phyloP scores from a whole-genome alignment of 305 asterid species.

The Fraxinus sp. region DNA sequence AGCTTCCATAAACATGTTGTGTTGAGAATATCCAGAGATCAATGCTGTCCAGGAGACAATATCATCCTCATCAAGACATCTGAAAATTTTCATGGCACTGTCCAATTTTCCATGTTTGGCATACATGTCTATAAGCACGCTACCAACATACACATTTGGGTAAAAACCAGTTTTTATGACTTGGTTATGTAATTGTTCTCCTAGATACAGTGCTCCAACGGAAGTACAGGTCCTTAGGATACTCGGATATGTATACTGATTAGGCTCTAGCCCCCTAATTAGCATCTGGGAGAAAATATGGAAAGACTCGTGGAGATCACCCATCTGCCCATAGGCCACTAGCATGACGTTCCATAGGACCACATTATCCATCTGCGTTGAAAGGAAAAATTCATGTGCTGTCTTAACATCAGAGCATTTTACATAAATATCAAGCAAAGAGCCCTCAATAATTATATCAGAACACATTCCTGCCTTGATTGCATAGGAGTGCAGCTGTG shows the following conservation, averaged over 20 bases:
- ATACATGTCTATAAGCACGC: slow-evolving; percentile 92
- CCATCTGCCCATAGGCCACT: slow-evolving; percentile 86
- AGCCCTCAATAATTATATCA: slow-evolving; percentile 83
- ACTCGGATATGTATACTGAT: slow-evolving; percentile 88
- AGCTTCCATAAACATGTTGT: slow-evolving; percentile 63
- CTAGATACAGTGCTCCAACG: slow-evolving; percentile 69
- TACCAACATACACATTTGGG: slow-evolving; percentile 72
- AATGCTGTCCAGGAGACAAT: slow-evolving; percentile 86
- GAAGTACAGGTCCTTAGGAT: slow-evolving; percentile 84
- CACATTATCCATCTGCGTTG: slow-evolving; percentile 58
- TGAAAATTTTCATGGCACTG: slow-evolving; percentile 64
- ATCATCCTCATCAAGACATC: slow-evolving; percentile 64
- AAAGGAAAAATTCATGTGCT: slow-evolving; percentile 62
- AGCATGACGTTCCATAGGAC: slow-evolving; percentile 97
- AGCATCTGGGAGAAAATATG: slow-evolving; percentile 58
- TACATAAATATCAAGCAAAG: slow-evolving; percentile 81
- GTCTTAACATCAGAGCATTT: slow-evolving; percentile 73
- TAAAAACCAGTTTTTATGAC: slow-evolving; percentile 72
- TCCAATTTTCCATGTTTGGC: slow-evolving; percentile 69
- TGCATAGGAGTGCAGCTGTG: slow-evolving; percentile 75
- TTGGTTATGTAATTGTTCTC: slow-evolving; percentile 86
- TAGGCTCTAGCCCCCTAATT: slow-evolving; percentile 62
- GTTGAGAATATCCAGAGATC: slow-evolving; percentile 80
- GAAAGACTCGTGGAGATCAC: slow-evolving; percentile 68
- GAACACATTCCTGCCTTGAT: slow-evolving; percentile 73